Base-by-base conservation (phyloP, 192 early-diverging fungal species). In the Dissophora ornata region DNA sequence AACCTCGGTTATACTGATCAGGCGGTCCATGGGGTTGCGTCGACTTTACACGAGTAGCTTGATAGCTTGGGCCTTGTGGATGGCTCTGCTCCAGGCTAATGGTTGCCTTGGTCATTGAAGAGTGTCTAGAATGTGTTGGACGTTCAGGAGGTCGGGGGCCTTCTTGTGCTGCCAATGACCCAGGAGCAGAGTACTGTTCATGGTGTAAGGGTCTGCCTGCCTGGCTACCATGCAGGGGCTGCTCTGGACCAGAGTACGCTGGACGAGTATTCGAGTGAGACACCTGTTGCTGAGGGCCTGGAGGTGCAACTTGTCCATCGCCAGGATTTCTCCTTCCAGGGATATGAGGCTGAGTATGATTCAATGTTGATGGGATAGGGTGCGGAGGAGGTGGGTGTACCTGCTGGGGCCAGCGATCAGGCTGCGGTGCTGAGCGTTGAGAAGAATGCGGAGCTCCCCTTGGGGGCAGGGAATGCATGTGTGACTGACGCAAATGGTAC, bases 111-210 rank as follows among this genome's bases (percentile, higher is more conserved):
- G 73, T 56, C 19, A 67, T 11, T 10, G 73, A 77, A 0, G 73
- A 77, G 52, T 67, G 57, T 42, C 73, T 52, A 11, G 73, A 77
- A 38, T 77, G 73, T 7, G 73, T 50, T 21, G 59, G 58, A 33
- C 59, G 49, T 18, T 77, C 69, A 10, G 15, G 16, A n/a, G 53
- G 44, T 38, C 69, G 71, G 25, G 57, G 29, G 22, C 50, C 19
- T 7, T 75, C 62, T 18, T 28, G 40, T 13, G 49, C 15, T 4
- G 44, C 6, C n/a, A 26, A 36, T 13, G 32, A 25, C 6, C 58
- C 59, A 38, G 21, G 4, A 16, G 12, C 19, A 5, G 44, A 26
- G 19, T 54, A 61, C 29, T 55, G 57, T 18, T 70, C 57, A 38
- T 25, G 44, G 26, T 69, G 56, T 7, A 42, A 7, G 16, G 70